Evolutionary conservation across 148 eudicot species (phyloP).

Genomic region (Rhododendron mucronatum): DNA sequence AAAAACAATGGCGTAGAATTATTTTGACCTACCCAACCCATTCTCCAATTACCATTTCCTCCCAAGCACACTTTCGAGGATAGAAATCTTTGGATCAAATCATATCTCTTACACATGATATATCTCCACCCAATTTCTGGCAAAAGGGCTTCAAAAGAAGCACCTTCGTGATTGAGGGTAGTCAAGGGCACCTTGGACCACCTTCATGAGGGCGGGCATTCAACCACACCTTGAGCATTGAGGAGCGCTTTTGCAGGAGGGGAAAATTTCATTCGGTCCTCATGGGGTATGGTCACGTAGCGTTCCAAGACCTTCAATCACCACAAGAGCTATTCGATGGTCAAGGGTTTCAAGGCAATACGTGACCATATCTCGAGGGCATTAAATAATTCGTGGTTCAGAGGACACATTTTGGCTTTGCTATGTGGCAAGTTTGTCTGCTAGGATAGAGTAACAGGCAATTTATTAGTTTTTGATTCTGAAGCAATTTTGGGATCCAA

Average conservation of each 20-base stretch:
- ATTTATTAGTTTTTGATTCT: background rate
- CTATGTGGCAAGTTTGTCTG: background rate
- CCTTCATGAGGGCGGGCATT: background rate
- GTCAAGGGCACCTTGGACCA: background rate
- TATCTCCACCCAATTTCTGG: too few relatives aligned
- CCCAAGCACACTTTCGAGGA: too few relatives aligned
- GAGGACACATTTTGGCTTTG: background rate
- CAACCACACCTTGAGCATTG: background rate
- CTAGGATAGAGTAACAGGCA: background rate
- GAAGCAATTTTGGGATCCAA: background rate
- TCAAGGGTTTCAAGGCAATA: background rate
- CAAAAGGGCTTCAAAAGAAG: background rate
- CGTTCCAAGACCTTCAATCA: background rate
- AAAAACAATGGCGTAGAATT: too few relatives aligned
- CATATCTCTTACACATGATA: too few relatives aligned
- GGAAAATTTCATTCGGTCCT: background rate
- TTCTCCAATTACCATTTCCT: too few relatives aligned
- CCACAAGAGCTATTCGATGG: background rate
- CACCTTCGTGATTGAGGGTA: background rate
- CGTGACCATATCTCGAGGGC: background rate
- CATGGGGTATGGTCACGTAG: background rate
- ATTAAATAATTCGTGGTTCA: background rate
- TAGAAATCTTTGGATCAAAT: too few relatives aligned
- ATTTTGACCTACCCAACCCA: too few relatives aligned
- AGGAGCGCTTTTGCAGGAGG: background rate